A percentile compares a stretch with the other conserved stretches of the same genome.
Evolutionary conservation across 1,139 yeast genomes (phyloP).

Genomic region (Zygotorulaspora mrakii): DNA sequence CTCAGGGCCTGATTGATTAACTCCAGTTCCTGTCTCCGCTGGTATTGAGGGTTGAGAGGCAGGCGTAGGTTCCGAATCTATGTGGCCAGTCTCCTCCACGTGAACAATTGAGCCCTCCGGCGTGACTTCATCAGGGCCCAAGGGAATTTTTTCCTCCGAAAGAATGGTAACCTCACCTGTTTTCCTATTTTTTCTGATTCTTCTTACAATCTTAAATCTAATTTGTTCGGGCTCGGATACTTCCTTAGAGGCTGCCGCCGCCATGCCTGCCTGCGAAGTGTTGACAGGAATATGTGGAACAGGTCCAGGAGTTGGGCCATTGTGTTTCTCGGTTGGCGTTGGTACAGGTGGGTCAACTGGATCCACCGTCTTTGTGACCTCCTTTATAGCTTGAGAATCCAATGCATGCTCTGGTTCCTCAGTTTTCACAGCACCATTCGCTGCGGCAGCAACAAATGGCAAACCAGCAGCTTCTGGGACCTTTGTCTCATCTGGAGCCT

Average conservation of each 20-base stretch:
- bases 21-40: background rate
- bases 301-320: constrained; percentile 2
- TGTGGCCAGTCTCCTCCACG: constrained; percentile 8
- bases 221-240: constrained; percentile 1
- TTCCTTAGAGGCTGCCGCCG: no score
- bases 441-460: constrained; percentile 1
- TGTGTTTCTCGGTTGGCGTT: background rate
- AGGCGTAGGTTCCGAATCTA: background rate
- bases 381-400: background rate
- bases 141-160: constrained; percentile 32
- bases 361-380: constrained; percentile 2
- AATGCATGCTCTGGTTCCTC: background rate
- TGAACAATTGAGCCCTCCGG: constrained; percentile 16
- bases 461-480: constrained; percentile 56
- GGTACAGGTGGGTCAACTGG: constrained; percentile 4
- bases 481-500: constrained; percentile 35
- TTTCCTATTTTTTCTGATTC: constrained; percentile 38
- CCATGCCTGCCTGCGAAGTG: constrained; percentile 1
- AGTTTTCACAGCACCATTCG: constrained; percentile 6
- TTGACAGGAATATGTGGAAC: constrained; percentile 1
- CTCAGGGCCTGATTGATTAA: constrained; percentile 4
- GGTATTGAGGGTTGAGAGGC: background rate
- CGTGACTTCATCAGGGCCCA: constrained; percentile 23
- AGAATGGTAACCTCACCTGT: constrained; percentile 40
- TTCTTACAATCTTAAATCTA: constrained; percentile 36